Percentiles rank a stretch among this genome's conserved stretches.
Conservation (phyloP, 371 early-diverging fungal genomes). For the Choanephora cucurbitarum region DNA sequence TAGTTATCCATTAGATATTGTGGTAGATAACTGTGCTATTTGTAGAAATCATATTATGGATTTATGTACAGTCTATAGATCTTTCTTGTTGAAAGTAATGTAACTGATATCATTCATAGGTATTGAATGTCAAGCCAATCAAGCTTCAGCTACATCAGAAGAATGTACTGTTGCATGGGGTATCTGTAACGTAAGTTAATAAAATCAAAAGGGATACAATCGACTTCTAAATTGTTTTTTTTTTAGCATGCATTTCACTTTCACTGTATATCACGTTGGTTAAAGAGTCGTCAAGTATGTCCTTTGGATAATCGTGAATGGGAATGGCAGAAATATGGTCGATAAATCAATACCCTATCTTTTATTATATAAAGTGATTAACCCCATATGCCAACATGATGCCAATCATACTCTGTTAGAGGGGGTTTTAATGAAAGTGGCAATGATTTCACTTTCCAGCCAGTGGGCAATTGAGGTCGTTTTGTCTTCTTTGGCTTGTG, state of each 20-base stretch:
- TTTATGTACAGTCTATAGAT: constrained; percentile 68
- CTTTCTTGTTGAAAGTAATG: no score
- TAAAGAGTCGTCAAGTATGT: constrained; percentile 98
- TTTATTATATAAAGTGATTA: not conserved
- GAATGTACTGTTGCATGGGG: constrained; percentile 99
- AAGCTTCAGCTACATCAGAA: constrained; percentile 88
- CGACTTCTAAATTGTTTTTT: not conserved
- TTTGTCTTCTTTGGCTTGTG: not conserved
- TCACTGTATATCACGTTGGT: constrained; percentile 99
- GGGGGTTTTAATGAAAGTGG: constrained; percentile 48
- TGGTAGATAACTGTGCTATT: constrained; percentile 99
- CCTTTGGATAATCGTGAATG: constrained; percentile 99
- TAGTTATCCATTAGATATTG: constrained; percentile 80
- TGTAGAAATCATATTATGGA: constrained; percentile 99
- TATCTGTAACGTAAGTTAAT: constrained; percentile 85
- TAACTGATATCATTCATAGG: no score
- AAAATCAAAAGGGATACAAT: not conserved
- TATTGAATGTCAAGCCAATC: constrained; percentile 97
- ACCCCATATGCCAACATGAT: constrained; percentile 28
- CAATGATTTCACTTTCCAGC: constrained; percentile 46
- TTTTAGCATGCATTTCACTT: constrained; percentile 97
- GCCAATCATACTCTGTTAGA: constrained; percentile 34
- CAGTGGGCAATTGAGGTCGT: constrained; percentile 35
- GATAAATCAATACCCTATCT: constrained; percentile 13
- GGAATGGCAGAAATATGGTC: constrained; percentile 93